These are phyloP conservation scores for Aspergillus novofumigatus DNA, from an alignment of 2,329 filamentous ascomycete species.

Conservation along the genomic window DNA sequence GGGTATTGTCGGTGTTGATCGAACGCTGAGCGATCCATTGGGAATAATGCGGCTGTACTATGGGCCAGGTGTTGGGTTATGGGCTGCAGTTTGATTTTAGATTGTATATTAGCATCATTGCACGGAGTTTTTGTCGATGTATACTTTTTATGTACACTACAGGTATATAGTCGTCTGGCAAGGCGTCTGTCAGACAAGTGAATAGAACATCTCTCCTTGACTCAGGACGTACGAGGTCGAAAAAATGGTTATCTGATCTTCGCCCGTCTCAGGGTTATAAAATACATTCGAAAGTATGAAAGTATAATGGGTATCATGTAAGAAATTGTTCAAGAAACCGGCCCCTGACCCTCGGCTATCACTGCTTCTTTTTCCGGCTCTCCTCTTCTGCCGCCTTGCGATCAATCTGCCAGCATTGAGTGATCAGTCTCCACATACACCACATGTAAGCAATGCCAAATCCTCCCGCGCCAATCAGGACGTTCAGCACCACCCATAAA, in stretches of 20 bases:
- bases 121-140: slow-evolving; percentile 1
- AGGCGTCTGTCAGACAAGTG: not conserved
- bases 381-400: slow-evolving; percentile 22
- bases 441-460: slow-evolving; percentile 87
- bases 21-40: not conserved
- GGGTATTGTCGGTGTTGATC: not conserved
- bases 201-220: not conserved
- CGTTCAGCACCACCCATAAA: slow-evolving; percentile 89
- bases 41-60: not conserved
- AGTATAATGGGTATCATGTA: slow-evolving; percentile 25
- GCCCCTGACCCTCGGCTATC: slow-evolving; percentile 5
- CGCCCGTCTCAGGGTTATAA: not conserved
- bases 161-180: not conserved
- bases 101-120: slow-evolving; percentile 15
- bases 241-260: not conserved
- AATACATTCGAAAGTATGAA: slow-evolving; percentile 1
- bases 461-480: slow-evolving; percentile 76
- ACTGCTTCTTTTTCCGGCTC: slow-evolving; percentile 33
- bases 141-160: not conserved
- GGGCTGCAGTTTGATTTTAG: slow-evolving; percentile 8
- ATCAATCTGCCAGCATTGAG: slow-evolving; percentile 26
- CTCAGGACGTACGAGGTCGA: not conserved
- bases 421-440: slow-evolving; percentile 67
- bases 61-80: slow-evolving; percentile 9
- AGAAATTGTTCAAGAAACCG: slow-evolving; percentile 5